Evolutionary conservation across 2,329 filamentous ascomycete genomes (phyloP).

Genomic region (Botryotinia calthae): DNA sequence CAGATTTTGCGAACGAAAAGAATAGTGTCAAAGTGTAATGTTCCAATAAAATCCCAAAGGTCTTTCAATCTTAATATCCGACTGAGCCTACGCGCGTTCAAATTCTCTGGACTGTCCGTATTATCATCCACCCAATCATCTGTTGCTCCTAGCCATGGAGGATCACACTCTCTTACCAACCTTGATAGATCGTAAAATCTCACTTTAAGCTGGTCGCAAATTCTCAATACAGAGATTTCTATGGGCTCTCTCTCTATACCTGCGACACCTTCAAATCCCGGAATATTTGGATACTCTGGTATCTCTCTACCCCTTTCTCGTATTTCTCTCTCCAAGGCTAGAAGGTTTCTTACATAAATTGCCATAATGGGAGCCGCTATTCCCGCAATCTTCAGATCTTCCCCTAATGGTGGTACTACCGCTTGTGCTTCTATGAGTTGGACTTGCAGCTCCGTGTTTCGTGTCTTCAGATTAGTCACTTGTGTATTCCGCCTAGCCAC

Average conservation of each 20-base stretch:
- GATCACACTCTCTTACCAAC: background rate
- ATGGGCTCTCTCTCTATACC: background rate
- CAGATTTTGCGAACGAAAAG: background rate
- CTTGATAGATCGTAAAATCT: background rate
- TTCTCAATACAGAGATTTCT: background rate
- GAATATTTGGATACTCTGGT: background rate
- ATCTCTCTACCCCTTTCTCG: background rate
- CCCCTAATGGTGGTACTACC: background rate
- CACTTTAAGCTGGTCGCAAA: no score
- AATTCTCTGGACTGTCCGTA: background rate
- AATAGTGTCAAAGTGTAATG: background rate
- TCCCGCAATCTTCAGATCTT: background rate
- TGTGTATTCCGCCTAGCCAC: background rate
- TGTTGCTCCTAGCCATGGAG: background rate
- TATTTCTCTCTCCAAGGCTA: background rate
- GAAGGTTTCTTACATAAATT: background rate
- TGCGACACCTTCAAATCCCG: background rate
- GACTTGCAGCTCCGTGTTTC: background rate
- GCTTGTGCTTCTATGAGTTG: background rate
- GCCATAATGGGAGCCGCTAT: background rate
- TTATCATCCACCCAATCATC: conserved; percentile 2
- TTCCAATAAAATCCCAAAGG: background rate
- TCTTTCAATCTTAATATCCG: background rate
- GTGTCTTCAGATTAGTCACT: background rate
- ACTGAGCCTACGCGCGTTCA: background rate